Conservation (phyloP, 2,329 filamentous ascomycete genomes). For the Claviceps sp. region DNA sequence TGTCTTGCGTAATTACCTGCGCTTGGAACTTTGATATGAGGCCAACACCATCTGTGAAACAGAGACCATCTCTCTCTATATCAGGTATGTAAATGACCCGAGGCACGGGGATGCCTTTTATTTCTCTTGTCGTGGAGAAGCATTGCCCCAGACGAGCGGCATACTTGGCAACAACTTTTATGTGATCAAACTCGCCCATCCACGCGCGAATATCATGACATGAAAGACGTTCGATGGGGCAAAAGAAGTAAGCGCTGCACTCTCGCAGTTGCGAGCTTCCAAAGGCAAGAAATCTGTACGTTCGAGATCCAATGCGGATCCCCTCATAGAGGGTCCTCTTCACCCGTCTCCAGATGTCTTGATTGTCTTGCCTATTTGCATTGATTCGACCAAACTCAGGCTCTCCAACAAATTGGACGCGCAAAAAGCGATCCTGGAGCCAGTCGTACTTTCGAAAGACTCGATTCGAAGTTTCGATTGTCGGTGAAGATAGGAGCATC, state of each 20-base stretch:
- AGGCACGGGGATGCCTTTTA: slow-evolving; percentile 49
- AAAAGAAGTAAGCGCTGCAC: slow-evolving; percentile 87
- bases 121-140: slow-evolving; percentile 80
- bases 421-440: slow-evolving; percentile 64
- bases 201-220: slow-evolving; percentile 67
- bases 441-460: slow-evolving; percentile 63
- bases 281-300: slow-evolving; percentile 84
- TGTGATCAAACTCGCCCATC: slow-evolving; percentile 79
- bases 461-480: slow-evolving; percentile 76
- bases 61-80: slow-evolving; percentile 52
- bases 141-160: slow-evolving; percentile 85
- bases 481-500: slow-evolving; percentile 63
- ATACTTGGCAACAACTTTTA: slow-evolving; percentile 76
- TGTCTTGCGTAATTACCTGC: slow-evolving; percentile 56
- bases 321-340: slow-evolving; percentile 61
- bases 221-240: slow-evolving; percentile 50
- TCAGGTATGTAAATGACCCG: slow-evolving; percentile 52
- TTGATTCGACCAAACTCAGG: slow-evolving; percentile 44
- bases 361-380: slow-evolving; percentile 39
- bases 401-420: slow-evolving; percentile 85
- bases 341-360: slow-evolving; percentile 63
- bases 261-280: slow-evolving; percentile 93
- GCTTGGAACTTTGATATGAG: slow-evolving; percentile 77
- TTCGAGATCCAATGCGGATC: slow-evolving; percentile 67
- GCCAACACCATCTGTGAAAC: slow-evolving; percentile 85